phyloP scores from a whole-genome alignment of 2,329 filamentous ascomycete species.

The Fusarium protoensiforme region DNA sequence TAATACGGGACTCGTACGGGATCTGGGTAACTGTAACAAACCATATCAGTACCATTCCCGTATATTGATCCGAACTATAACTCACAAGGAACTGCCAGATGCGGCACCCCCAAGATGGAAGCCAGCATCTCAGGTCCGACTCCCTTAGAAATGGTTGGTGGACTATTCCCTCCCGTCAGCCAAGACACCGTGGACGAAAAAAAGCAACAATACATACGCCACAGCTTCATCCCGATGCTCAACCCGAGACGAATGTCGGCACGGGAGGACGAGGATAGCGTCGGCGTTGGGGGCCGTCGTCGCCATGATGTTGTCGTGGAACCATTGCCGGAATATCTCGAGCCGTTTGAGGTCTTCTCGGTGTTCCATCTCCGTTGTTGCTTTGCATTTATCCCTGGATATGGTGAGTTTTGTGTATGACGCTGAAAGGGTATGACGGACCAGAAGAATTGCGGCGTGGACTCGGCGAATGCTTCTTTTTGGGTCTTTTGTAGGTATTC shows the following conservation, averaged over 20 bases:
- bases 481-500: slow-evolving; percentile 40
- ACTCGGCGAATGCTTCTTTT: slow-evolving; percentile 43
- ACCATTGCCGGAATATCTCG: slow-evolving; percentile 47
- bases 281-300: slow-evolving; percentile 21
- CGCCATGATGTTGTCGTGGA: slow-evolving; percentile 42
- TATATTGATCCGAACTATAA: neutral
- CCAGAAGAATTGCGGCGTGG: slow-evolving; percentile 45
- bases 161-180: slow-evolving; percentile 38
- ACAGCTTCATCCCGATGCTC: slow-evolving; percentile 43
- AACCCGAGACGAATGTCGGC: slow-evolving; percentile 23
- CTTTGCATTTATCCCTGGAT: slow-evolving; percentile 35
- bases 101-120: slow-evolving; percentile 44
- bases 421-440: slow-evolving; percentile 20
- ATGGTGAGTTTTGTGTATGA: neutral
- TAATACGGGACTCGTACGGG: slow-evolving; percentile 46
- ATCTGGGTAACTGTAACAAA: slow-evolving; percentile 43
- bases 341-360: slow-evolving; percentile 35
- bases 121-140: slow-evolving; percentile 44
- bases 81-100: slow-evolving; percentile 51
- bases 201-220: slow-evolving; percentile 36
- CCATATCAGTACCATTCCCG: slow-evolving; percentile 12
- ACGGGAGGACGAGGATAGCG: slow-evolving; percentile 46
- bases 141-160: slow-evolving; percentile 39
- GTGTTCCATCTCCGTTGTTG: slow-evolving; percentile 5
- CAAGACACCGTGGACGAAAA: neutral